Evolutionary conservation across 208 protist genomes (phyloP).

Genomic region (Wallacemonas sp.): DNA sequence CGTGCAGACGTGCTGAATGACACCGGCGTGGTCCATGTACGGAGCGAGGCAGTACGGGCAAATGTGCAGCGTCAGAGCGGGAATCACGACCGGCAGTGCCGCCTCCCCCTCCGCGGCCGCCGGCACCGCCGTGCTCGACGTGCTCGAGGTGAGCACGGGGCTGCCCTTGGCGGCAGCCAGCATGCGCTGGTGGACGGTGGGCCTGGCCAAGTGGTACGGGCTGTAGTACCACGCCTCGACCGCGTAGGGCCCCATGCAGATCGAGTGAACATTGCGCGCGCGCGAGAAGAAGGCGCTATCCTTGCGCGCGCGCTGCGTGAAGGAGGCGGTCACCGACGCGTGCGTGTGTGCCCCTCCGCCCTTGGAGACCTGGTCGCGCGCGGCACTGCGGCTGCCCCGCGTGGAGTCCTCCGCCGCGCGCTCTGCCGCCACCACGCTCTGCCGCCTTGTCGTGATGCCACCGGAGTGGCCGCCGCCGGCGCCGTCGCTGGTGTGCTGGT

Average conservation of each 20-base stretch:
- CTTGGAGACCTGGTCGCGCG: constrained; percentile 41
- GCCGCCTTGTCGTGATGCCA: constrained; percentile 72
- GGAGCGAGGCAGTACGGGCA: constrained; percentile 98
- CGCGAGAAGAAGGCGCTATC: constrained; percentile 90
- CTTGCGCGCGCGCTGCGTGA: constrained; percentile 63
- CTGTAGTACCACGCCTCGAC: constrained; percentile 98
- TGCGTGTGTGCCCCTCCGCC: constrained; percentile 40
- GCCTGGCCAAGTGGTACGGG: constrained; percentile 94
- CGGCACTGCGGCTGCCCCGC: not conserved
- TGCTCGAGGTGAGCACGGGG: constrained; percentile 39
- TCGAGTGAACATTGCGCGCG: constrained; percentile 96
- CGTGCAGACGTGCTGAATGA: constrained; percentile 80
- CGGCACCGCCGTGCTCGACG: not conserved
- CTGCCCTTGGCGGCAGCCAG: constrained; percentile 51
- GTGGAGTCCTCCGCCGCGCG: constrained; percentile 11
- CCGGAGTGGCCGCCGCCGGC: constrained; percentile 23
- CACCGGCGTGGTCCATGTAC: constrained; percentile 83
- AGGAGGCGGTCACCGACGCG: constrained; percentile 61
- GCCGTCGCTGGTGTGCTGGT: constrained; percentile 34
- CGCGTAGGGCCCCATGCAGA: constrained; percentile 96
- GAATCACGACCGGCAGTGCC: constrained; percentile 31
- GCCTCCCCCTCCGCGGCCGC: constrained; percentile 9
- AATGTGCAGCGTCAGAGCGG: constrained; percentile 92
- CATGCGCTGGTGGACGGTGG: constrained; percentile 64
- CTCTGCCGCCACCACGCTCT: constrained; percentile 43